Evolutionary conservation across 768 basidiomycete genomes (phyloP), one percentile per base, ranked within the genome.

Genomic region (Auricularia auricula-judae): DNA sequence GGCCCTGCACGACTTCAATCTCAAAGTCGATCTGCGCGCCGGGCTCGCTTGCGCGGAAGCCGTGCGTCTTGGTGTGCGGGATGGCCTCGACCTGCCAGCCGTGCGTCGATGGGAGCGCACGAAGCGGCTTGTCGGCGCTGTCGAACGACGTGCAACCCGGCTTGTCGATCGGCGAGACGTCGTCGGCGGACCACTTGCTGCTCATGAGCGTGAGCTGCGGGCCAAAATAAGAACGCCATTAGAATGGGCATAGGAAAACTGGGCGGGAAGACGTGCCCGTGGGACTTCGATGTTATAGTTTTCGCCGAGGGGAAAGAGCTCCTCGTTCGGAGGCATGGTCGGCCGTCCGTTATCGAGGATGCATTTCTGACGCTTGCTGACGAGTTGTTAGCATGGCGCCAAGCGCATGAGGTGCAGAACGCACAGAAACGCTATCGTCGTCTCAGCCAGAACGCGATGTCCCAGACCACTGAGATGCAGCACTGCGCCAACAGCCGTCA

Each of bases 101-200:
- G n/a, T 21, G 16, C 33, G 51, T 36, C 4, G 21, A 23, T 18
- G 63, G 63, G 8, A 56, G 34, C 11, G 53, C 36, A 23, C 5
- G 51, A 3, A 64, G 63, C 36, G 63, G 63, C 14, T 54, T 56
- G 4, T 18, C 51, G n/a, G 14, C 10, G 51, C 33, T 64, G 34
- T 64, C 63, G 63, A 64, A 8, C 47, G 63, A 64, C 21, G 36
- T 42, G 51, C 63, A 56, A 5, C 35, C 34, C 8, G 63, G 63
- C 12, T 23, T 33, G 18, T 56, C 63, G 44, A 64, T 58, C 14
- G 53, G 47, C 7, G 63, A 53, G 10, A 21, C n/a, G 16, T n/a
- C 51, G 11, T 36, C 51, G 5, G 18, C n/a, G n/a, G 51, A 54
- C 21, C 51, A 56, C 11, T 36, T 54, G 23, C 36, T 39, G 21